Evolutionary conservation across 257 asterid genomes (phyloP).

Genomic region (Nemophila menziesii): DNA sequence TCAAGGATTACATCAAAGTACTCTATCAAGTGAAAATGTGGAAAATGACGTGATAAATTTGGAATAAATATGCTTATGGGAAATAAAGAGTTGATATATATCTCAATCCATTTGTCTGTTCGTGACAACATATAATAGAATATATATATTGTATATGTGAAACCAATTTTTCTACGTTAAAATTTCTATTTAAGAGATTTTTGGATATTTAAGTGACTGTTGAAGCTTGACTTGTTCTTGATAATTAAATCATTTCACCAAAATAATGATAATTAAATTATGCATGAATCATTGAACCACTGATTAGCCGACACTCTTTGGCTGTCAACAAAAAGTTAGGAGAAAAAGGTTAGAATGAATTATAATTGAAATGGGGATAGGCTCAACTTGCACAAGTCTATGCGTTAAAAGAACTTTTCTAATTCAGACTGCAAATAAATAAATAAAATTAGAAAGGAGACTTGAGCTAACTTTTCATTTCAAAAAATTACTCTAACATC

Average conservation of each 20-base stretch:
- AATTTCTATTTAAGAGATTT: not conserved
- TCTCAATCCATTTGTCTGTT: not conserved
- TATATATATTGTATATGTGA: not conserved
- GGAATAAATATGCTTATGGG: not conserved
- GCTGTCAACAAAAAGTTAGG: not conserved
- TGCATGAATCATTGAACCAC: not conserved
- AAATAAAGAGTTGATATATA: not conserved
- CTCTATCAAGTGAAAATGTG: too few species aligned
- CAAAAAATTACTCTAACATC: too few species aligned
- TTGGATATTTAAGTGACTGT: not conserved
- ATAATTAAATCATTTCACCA: too few species aligned
- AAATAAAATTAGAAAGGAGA: too few species aligned
- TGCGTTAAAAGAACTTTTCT: too few species aligned
- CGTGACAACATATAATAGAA: not conserved
- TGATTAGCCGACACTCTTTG: not conserved
- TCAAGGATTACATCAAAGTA: too few species aligned
- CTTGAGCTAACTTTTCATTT: too few species aligned
- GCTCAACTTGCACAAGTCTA: too few species aligned
- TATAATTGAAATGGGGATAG: too few species aligned
- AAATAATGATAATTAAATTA: too few species aligned
- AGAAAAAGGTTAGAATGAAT: not conserved
- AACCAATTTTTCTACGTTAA: not conserved
- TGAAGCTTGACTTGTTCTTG: not conserved
- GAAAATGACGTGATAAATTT: not conserved
- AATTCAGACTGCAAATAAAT: too few species aligned